Evolutionary conservation across 768 basidiomycete species (phyloP).

Genomic region (Psilocybe cubensis): DNA sequence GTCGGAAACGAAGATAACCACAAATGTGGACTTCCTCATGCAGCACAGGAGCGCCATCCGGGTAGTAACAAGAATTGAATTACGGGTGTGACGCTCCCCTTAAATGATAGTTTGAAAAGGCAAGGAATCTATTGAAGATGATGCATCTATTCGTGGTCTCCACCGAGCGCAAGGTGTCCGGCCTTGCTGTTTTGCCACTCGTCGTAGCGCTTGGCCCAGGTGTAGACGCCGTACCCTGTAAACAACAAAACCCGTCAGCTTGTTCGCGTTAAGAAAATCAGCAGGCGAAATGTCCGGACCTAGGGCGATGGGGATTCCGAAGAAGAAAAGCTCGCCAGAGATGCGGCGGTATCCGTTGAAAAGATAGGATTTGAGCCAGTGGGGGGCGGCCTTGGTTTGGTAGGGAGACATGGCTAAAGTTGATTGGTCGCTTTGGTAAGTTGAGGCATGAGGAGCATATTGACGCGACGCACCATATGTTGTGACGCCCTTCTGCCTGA

Average conservation of each 20-base stretch:
- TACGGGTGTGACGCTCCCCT: neutral
- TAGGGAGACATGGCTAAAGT: slow-evolving; percentile 78
- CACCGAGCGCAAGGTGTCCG: slow-evolving; percentile 59
- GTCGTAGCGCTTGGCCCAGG: slow-evolving; percentile 76
- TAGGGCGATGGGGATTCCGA: slow-evolving; percentile 72
- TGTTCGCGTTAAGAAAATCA: neutral
- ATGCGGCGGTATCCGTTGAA: slow-evolving; percentile 88
- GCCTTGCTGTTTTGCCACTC: slow-evolving; percentile 78
- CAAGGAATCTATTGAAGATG: slow-evolving; percentile 17
- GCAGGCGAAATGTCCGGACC: slow-evolving; percentile 53
- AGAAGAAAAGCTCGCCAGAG: slow-evolving; percentile 76
- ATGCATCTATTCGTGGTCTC: slow-evolving; percentile 35
- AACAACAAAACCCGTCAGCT: slow-evolving; percentile 2
- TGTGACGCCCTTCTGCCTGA: slow-evolving; percentile 73
- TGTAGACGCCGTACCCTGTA: slow-evolving; percentile 76
- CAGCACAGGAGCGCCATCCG: too few species aligned
- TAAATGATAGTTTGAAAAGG: neutral
- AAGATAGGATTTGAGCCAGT: slow-evolving; percentile 73
- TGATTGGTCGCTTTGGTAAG: neutral
- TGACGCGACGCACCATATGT: slow-evolving; percentile 71
- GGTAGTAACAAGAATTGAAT: neutral
- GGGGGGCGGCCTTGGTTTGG: slow-evolving; percentile 73
- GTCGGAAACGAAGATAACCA: too few species aligned
- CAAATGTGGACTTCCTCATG: too few species aligned
- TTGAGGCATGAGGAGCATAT: neutral